Evolutionary conservation across 257 asterid species (phyloP), one percentile per base, ranked within the genome.

Genomic region (Perilla frutescens): DNA sequence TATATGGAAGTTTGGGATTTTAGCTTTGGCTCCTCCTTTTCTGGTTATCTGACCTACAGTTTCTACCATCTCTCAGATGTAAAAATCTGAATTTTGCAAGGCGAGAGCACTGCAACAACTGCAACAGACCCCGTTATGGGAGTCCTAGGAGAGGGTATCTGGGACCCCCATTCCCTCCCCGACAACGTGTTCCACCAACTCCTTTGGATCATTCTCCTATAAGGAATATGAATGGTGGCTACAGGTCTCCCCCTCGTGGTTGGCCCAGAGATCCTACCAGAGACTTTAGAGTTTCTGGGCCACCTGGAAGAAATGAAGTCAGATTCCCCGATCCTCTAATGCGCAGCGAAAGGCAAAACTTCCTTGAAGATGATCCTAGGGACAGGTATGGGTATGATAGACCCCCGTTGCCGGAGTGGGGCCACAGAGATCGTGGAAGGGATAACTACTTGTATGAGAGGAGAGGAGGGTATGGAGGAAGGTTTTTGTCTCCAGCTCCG

Each of bases 71-170:
- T 74, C 39, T 60, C 86, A 92, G 96, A 70, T 93, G 98, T 70
- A 89, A 87, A 77, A 93, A 93, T 79, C 78, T 93, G 86, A 93
- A 93, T 83, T 91, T 93, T 45, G 97, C 97, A 9, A 83, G 98
- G 79, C 87, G 98, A 54, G 97, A 93, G 62, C 79, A 75, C 77
- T 93, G 97, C 62, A 93, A 91, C 89, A 91, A 83, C 84, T 93
- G 98, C 86, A 85, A 84, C 86, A 91, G 74, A 83, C 88, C 93
- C 51, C 96, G 96, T 32, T 75, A 76, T 66, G 81, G 82, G 50
- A 85, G 86, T 71, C 86, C 90, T 71, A 77, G 88, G 79, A 85
- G 96, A 83, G 93, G 90, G 55, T 87, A 82, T 74, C 85, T 85
- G 1, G 81, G 81, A 37, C 87, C 88, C 47, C 74, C 84, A 13